Conservation (phyloP, 2,329 filamentous ascomycete species). For the Arthrobotrys entomopaga region DNA sequence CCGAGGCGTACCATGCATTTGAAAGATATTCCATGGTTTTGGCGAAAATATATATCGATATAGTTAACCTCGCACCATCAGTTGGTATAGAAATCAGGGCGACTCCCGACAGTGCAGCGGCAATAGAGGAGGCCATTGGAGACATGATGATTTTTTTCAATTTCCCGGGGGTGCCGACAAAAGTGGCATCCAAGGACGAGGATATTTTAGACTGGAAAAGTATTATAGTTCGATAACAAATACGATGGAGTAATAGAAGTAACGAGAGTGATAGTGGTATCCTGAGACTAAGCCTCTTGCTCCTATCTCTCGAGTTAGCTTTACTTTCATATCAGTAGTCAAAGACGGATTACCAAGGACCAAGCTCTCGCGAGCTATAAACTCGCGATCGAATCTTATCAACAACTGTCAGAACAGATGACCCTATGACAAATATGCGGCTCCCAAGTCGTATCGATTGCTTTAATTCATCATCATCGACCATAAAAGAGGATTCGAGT, state of each 20-base stretch:
- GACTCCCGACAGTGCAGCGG: slow-evolving; percentile 32
- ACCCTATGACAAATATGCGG: slow-evolving; percentile 30
- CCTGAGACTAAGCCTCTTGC: slow-evolving; percentile 11
- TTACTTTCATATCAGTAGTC: neutral
- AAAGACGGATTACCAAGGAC: slow-evolving; percentile 6
- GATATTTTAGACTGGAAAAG: slow-evolving; percentile 26
- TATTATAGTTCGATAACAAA: slow-evolving; percentile 9
- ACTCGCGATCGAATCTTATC: slow-evolving; percentile 10
- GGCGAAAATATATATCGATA: slow-evolving; percentile 41
- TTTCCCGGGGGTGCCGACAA: neutral
- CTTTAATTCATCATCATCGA: slow-evolving; percentile 18
- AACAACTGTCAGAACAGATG: slow-evolving; percentile 11
- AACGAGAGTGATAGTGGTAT: slow-evolving; percentile 35
- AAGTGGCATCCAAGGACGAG: neutral
- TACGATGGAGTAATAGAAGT: slow-evolving; percentile 31
- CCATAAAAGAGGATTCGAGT: too few species aligned
- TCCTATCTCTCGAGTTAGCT: slow-evolving; percentile 13
- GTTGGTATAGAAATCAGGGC: slow-evolving; percentile 26
- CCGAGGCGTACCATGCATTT: slow-evolving; percentile 21
- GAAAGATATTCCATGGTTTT: slow-evolving; percentile 44
- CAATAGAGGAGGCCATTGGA: slow-evolving; percentile 18
- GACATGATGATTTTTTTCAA: slow-evolving; percentile 22
- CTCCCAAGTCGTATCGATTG: slow-evolving; percentile 23
- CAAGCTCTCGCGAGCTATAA: neutral
- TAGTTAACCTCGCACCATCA: slow-evolving; percentile 23